phyloP scores from a whole-genome alignment of 306 rosid species.

The Trifolium repens region DNA sequence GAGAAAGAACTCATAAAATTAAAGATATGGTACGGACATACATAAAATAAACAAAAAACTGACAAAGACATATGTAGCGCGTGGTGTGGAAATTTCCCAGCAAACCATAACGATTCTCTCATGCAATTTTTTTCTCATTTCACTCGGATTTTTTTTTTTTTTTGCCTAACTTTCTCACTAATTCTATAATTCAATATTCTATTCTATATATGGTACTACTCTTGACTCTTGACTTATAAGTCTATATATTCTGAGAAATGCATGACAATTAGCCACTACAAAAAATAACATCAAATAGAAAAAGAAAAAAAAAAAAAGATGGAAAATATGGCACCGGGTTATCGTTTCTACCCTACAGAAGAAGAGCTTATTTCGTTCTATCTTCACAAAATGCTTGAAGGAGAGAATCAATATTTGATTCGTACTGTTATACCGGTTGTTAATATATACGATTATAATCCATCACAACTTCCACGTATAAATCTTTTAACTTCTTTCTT shows the following conservation, averaged over 20 bases:
- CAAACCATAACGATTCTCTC: not conserved
- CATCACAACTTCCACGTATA: constrained; percentile 85
- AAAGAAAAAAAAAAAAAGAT: constrained; percentile 15
- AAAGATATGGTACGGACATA: constrained; percentile 23
- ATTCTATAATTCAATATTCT: not conserved
- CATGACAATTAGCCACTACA: constrained; percentile 4
- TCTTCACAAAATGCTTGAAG: constrained; percentile 67
- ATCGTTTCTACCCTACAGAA: constrained; percentile 87
- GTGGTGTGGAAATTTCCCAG: constrained; percentile 51
- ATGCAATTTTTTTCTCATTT: constrained; percentile 21
- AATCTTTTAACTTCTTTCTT: not conserved
- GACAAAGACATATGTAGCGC: constrained; percentile 34
- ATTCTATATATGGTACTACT: not conserved
- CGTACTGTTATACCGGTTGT: constrained; percentile 59
- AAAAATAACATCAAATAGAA: not conserved
- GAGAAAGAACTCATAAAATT: not conserved
- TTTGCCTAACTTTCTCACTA: constrained; percentile 43
- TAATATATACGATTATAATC: constrained; percentile 68
- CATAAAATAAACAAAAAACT: too few species aligned
- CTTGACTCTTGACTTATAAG: not conserved
- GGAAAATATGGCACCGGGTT: constrained; percentile 74
- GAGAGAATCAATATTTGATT: constrained; percentile 50
- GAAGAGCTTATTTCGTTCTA: constrained; percentile 77
- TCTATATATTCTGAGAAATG: not conserved
- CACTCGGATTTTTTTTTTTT: constrained; percentile 35